A percentile compares a stretch with the other conserved stretches of the same genome.
Evolutionary conservation across 306 rosid genomes (phyloP).

Genomic region (Lathyrus oleraceus): DNA sequence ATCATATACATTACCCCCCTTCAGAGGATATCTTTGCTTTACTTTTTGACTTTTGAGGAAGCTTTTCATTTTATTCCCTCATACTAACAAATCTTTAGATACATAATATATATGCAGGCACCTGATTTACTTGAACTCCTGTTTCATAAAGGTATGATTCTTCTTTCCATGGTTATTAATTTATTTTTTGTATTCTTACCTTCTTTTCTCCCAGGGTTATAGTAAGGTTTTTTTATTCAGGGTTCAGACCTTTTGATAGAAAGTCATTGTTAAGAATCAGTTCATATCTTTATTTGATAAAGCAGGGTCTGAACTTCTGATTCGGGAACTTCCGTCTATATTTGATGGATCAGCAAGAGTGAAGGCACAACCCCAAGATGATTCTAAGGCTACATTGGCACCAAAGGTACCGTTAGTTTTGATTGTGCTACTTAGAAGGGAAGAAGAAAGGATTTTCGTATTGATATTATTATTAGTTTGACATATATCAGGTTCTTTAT

Average conservation of each 20-base stretch:
- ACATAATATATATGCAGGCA: slow-evolving; percentile 61
- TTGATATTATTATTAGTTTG: slow-evolving; percentile 9
- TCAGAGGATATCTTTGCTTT: neutral
- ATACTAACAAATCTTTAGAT: slow-evolving; percentile 42
- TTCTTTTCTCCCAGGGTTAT: slow-evolving; percentile 24
- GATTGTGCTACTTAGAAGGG: slow-evolving; percentile 26
- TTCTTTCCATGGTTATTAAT: neutral
- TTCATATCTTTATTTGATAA: slow-evolving; percentile 29
- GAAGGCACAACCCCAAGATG: slow-evolving; percentile 74
- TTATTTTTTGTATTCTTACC: slow-evolving; percentile 18
- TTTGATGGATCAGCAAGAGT: slow-evolving; percentile 78
- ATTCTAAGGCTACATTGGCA: slow-evolving; percentile 74
- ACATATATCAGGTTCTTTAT: neutral
- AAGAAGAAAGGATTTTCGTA: slow-evolving; percentile 16
- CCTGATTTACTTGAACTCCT: slow-evolving; percentile 78
- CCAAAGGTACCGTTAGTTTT: slow-evolving; percentile 67
- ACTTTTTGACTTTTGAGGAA: neutral
- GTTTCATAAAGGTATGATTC: slow-evolving; percentile 63
- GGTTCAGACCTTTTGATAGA: slow-evolving; percentile 15
- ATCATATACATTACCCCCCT: neutral
- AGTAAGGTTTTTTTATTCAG: neutral
- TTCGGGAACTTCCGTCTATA: slow-evolving; percentile 79
- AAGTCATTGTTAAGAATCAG: slow-evolving; percentile 17
- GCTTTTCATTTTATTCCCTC: slow-evolving; percentile 18
- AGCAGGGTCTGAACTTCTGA: slow-evolving; percentile 69